Evolutionary conservation across 768 basidiomycete species (phyloP).

Genomic region (Panaeolus cyanescens): DNA sequence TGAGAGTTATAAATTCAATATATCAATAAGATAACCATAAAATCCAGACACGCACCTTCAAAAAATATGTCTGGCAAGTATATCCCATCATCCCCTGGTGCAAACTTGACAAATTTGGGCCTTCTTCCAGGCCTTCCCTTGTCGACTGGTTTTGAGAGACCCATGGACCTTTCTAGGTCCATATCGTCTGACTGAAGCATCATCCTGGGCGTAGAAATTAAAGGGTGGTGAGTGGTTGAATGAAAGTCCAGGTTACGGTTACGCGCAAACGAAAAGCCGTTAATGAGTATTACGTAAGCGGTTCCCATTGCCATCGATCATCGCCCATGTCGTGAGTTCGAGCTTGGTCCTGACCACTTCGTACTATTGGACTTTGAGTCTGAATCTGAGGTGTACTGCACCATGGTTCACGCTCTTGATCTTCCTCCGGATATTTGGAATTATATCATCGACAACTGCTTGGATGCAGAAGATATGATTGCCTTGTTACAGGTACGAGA

Average conservation of each 20-base stretch:
- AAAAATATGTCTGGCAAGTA: slow-evolving; percentile 24
- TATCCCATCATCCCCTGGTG: slow-evolving; percentile 24
- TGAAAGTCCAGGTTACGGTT: too few relatives aligned
- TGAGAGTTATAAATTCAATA: background rate
- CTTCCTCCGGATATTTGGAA: background rate
- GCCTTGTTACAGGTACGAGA: background rate
- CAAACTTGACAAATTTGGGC: slow-evolving; percentile 25
- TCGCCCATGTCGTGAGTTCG: background rate
- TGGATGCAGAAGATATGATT: background rate
- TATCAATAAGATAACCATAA: background rate
- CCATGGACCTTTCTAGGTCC: background rate
- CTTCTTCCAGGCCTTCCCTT: slow-evolving; percentile 7
- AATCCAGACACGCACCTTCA: slow-evolving; percentile 17
- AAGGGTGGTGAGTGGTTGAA: background rate
- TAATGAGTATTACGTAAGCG: background rate
- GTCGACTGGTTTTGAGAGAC: background rate
- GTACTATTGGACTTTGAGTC: too few relatives aligned
- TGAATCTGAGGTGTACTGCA: too few relatives aligned
- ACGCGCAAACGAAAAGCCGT: background rate
- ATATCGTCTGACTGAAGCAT: background rate
- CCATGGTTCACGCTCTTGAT: background rate
- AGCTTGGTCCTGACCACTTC: background rate
- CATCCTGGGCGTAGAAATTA: background rate
- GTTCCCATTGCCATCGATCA: background rate
- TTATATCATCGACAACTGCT: background rate